Percentiles rank a stretch among this genome's conserved stretches.
Conservation (phyloP, 2,329 filamentous ascomycete species). For the Tolypocladium nubicola region DNA sequence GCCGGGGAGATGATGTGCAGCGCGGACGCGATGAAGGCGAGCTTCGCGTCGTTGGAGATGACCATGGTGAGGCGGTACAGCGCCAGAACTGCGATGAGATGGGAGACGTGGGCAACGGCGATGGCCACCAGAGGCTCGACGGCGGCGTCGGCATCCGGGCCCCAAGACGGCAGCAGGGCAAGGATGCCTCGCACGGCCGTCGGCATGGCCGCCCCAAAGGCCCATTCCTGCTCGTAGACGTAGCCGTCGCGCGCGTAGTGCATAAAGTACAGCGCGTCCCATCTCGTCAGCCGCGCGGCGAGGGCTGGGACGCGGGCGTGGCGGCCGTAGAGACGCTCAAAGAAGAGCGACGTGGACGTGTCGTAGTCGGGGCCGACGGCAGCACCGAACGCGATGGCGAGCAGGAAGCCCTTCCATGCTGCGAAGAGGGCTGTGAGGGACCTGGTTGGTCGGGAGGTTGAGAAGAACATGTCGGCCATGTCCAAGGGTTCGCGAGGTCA, state of each 20-base stretch:
- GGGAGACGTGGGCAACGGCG: constrained; percentile 58
- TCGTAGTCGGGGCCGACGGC: constrained; percentile 58
- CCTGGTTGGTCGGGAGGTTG: constrained; percentile 9
- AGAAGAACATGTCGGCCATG: not conserved
- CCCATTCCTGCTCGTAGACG: constrained; percentile 76
- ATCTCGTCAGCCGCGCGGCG: constrained; percentile 53
- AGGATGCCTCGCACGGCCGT: constrained; percentile 25
- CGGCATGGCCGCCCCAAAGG: constrained; percentile 51
- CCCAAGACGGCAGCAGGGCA: constrained; percentile 15
- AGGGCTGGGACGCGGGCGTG: constrained; percentile 32
- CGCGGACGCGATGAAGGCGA: constrained; percentile 58
- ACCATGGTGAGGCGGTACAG: constrained; percentile 56
- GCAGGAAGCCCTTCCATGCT: constrained; percentile 56
- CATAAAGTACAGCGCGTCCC: constrained; percentile 74
- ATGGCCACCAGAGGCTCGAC: constrained; percentile 48
- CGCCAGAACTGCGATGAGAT: constrained; percentile 63
- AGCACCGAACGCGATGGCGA: constrained; percentile 46
- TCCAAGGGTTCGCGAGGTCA: not conserved
- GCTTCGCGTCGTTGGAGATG: constrained; percentile 38
- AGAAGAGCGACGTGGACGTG: constrained; percentile 54
- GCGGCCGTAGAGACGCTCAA: constrained; percentile 21
- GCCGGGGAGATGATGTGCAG: constrained; percentile 81
- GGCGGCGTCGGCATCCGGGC: constrained; percentile 7
- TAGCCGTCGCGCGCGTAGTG: constrained; percentile 53
- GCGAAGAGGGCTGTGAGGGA: constrained; percentile 33